A percentile compares a stretch with the other conserved stretches of the same genome.
phyloP scores from a whole-genome alignment of 2,329 filamentous ascomycete genomes.

The Phyllosticta citriasiana region DNA sequence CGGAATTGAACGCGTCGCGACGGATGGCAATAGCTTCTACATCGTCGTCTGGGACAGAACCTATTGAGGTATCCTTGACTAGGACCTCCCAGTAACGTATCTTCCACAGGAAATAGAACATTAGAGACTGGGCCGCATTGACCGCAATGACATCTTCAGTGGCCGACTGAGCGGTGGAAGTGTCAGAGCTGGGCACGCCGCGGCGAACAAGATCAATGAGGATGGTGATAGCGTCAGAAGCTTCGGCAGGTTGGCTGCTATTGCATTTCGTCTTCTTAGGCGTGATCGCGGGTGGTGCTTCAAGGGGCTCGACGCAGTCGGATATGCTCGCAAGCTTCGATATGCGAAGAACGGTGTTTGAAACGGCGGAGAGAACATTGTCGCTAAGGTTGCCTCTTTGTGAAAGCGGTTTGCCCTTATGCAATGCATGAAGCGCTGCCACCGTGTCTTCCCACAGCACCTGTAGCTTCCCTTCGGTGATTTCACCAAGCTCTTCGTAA shows the following conservation, averaged over 20 bases:
- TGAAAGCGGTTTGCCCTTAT: conserved; percentile 59
- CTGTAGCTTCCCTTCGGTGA: conserved; percentile 69
- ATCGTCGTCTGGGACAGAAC: conserved; percentile 44
- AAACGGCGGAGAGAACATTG: conserved; percentile 57
- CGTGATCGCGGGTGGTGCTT: conserved; percentile 41
- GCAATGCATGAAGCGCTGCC: conserved; percentile 60
- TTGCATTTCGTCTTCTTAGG: conserved; percentile 24
- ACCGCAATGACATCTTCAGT: conserved; percentile 70
- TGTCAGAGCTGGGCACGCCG: conserved; percentile 54
- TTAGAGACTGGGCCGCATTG: conserved; percentile 63
- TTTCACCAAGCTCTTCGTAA: conserved; percentile 80
- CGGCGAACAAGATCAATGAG: conserved; percentile 64
- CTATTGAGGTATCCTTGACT: conserved; percentile 23
- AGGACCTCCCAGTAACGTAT: conserved; percentile 42
- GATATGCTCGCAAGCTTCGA: conserved; percentile 71
- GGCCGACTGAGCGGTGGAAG: conserved; percentile 61
- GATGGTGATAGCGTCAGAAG: conserved; percentile 46
- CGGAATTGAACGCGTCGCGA: conserved; percentile 42
- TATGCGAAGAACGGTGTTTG: conserved; percentile 66
- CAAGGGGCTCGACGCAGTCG: conserved; percentile 66
- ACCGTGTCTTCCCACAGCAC: conserved; percentile 78
- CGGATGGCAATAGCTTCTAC: conserved; percentile 47
- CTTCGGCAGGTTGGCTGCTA: conserved; percentile 21
- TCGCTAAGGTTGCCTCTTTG: conserved; percentile 58
- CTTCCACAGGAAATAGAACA: conserved; percentile 97